Evolutionary conservation across 371 early-diverging fungal genomes (phyloP), one percentile per base, ranked within the genome.

Genomic region (Polyrhizophydium stewartii): DNA sequence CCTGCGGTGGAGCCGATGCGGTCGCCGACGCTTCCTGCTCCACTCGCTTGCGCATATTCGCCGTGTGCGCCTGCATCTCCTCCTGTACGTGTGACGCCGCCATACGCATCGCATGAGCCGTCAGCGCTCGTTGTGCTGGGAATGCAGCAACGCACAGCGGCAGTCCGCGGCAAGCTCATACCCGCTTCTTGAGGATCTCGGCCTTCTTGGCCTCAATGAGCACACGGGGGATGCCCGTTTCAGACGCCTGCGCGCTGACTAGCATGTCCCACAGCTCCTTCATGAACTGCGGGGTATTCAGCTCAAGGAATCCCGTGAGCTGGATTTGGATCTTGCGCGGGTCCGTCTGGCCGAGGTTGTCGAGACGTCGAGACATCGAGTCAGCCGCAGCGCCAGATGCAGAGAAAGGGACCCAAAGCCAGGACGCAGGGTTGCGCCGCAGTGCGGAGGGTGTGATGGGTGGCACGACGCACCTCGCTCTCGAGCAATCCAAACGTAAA

Each of bases 291-390:
- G 82, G 81, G 2, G 98, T 81, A 45, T 92, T 90, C 55, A 81
- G 76, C 63, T 94, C 94, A 45, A 97, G 71, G 70, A 97, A 97
- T 19, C 96, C 96, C 0, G 94, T 93, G n/a, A 97, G 77, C 67
- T 92, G 91, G 72, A 96, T 92, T 74, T 97, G 98, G 84, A 96
- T 89, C 40, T 78, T 67, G 60, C 85, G 85, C 37, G 96, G 93
- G 74, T 97, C 96, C 88, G 85, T 12, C 76, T 74, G 86, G 89
- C 57, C 33, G 30, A 17, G 17, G 28, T 13, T 47, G 45, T 17
- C 6, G 55, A 17, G 17, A 58, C 19, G 21, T 55, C 43, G 41
- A 28, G 16, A 13, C 35, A 3, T 9, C 9, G 30, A 25, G 16
- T 7, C 52, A 52, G 16, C 6, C 52, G 16, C 52, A 31, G 10